Conservation (phyloP, 345 rosid genomes). For the Populus euphratica region DNA sequence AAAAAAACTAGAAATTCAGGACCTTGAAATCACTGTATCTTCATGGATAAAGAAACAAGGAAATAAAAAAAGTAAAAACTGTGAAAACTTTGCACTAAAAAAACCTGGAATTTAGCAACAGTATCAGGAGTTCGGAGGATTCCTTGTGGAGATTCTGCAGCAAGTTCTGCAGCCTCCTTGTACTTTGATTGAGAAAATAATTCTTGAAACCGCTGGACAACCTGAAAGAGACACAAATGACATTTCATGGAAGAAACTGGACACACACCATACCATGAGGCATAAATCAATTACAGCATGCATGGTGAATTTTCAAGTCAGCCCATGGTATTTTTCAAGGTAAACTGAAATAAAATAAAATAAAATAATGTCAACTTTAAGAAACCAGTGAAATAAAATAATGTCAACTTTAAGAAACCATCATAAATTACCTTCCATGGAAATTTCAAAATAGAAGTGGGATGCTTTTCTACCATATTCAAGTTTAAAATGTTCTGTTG, state of each 20-base stretch:
- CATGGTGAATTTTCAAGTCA: neutral
- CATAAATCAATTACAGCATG: neutral
- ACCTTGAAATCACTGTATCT: neutral
- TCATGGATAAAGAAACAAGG: neutral
- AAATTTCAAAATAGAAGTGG: neutral
- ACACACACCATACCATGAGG: neutral
- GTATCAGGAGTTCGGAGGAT: constrained; percentile 92
- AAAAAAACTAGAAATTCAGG: neutral
- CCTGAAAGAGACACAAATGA: constrained; percentile 40
- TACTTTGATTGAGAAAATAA: constrained; percentile 91
- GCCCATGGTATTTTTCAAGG: neutral
- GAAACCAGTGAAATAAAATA: neutral
- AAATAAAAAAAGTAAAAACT: neutral
- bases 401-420: neutral
- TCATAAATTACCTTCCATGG: neutral
- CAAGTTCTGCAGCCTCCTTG: constrained; percentile 98
- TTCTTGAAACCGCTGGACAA: constrained; percentile 93
- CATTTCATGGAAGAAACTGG: neutral
- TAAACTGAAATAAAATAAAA: neutral
- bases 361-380: neutral
- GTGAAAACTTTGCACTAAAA: constrained; percentile 1
- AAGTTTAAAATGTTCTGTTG: neutral
- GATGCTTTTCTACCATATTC: neutral
- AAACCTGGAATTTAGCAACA: constrained; percentile 90
- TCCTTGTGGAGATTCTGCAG: constrained; percentile 97